Evolutionary conservation across 768 basidiomycete species (phyloP), one percentile per base, ranked within the genome.

Genomic region (Leccinellum rugosiceps): DNA sequence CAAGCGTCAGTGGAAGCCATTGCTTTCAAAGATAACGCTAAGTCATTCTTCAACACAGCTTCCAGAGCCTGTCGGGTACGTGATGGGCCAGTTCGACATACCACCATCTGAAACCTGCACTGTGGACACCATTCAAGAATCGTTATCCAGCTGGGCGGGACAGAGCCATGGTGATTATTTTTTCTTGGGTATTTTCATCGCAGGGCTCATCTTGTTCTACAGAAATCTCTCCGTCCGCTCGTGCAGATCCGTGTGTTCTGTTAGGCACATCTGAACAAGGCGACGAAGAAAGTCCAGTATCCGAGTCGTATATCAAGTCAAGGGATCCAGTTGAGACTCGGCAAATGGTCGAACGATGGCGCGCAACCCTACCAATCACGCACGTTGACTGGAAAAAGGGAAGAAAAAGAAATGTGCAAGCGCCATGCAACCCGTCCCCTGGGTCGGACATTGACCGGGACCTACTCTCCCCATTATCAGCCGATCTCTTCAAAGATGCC

Each of bases 281-380:
- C 15, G 70, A 61, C 1, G 55, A 51, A 2, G 57, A 56, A 44
- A 52, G 41, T 28, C 50, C 31, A 3, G 19, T 35, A 3, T 50
- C 58, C 2, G 58, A 63, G 30, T 53, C 60, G 1, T 72, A 62
- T 31, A 45, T 60, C 52, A 71, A 59, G 51, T 61, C 67, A 32
- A 70, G 53, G 34, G 62, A 72, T 43, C 59, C 41, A 13, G 38
- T 28, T 13, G 68, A 71, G 30, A 71, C 45, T 17, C 69, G 63
- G 17, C 49, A 60, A 35, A 72, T 72, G 72, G 56, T 72, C 21
- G 72, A 74, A 50, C 65, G 28, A 45, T 72, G 71, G 71, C 69
- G 71, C 2, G 57, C 64, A n/a, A 58, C 61, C n/a, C 53, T 72
- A 34, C 71, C 71, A 43, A 52, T 56, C 10, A 52, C 53, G 10